Evolutionary conservation across 129 eudicot species (phyloP), one percentile per base, ranked within the genome.

Genomic region (Logfia minima): DNA sequence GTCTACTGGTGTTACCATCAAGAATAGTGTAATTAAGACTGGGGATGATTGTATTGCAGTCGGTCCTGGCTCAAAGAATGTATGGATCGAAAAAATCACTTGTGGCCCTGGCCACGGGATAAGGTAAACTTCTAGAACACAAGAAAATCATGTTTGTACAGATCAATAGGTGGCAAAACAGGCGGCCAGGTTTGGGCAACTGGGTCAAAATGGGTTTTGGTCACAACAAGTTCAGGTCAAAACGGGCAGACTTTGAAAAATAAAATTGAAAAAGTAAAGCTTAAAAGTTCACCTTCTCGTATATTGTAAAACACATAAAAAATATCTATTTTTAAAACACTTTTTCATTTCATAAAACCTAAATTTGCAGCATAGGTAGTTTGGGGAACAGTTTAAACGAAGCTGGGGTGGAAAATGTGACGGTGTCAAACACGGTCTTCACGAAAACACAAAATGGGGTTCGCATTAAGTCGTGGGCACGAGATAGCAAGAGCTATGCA

Each of bases 91-190:
- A 60, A 81, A 74, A 29, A 84, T 87, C 8, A 86, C 82, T 58
- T 89, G 97, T 51, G 95, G 97, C 48, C 96, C 95, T 16, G 97
- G 96, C 8, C 96, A 92, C 3, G 96, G 97, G 9, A 83, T 91
- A 52, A 91, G 92, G 97, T 88, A 80, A 74, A 56, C 61, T 41
- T 60, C 17, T 3, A n/a, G 35, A 58, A 32, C 53, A 56, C 32
- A n/a, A 66, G 18, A 51, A 6, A 45, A 48, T 13, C 0, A 16
- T 17, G 66, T 45, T 2, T 26, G 55, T 6, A 45, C 2, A 41
- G 3, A 8, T 41, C 16, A 9, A 41, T 8, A 10, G 51, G 14
- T 41, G 51, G 14, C 51, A 41, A 8, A 41, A 41, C 0, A 11
- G 11, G 3, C 16, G 1, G 51, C 16, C 8, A 0, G 16, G 51